Evolutionary conservation across 179 eudicot genomes (phyloP).

Genomic region (Spergularia azorica): DNA sequence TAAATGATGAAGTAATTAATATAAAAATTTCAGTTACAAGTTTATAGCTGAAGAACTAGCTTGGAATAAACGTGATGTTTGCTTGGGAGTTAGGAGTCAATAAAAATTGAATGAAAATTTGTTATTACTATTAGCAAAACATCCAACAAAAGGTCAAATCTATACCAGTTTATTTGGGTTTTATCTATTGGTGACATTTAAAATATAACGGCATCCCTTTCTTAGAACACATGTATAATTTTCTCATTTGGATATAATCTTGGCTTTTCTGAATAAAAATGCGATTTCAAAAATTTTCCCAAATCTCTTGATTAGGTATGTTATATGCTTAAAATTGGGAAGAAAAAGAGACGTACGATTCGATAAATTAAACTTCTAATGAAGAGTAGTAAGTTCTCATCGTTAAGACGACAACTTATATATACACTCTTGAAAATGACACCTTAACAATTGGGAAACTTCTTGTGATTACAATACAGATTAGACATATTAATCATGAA

Average conservation of each 20-base stretch:
- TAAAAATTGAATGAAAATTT: no score
- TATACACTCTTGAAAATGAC: conserved; percentile 13
- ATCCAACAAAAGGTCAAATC: no score
- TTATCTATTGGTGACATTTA: no score
- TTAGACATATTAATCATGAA: neutral
- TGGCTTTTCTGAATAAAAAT: neutral
- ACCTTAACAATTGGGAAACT: neutral
- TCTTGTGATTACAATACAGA: conserved; percentile 17
- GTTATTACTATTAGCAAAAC: no score
- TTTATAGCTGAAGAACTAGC: no score
- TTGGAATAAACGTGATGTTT: no score
- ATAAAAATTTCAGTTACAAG: no score
- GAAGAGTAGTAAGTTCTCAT: neutral
- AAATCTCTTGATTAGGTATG: neutral
- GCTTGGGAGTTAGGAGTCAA: no score
- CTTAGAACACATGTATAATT: neutral
- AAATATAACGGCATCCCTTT: no score
- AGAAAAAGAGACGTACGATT: neutral
- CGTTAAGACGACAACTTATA: neutral
- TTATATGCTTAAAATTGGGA: neutral
- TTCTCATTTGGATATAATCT: neutral
- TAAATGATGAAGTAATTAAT: no score
- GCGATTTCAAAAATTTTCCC: neutral
- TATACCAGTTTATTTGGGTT: no score
- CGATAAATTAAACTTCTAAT: neutral